Evolutionary conservation across 1,284 basidiomycete genomes (phyloP), one percentile per base, ranked within the genome.

Genomic region (Pisolithus thermaeus): DNA sequence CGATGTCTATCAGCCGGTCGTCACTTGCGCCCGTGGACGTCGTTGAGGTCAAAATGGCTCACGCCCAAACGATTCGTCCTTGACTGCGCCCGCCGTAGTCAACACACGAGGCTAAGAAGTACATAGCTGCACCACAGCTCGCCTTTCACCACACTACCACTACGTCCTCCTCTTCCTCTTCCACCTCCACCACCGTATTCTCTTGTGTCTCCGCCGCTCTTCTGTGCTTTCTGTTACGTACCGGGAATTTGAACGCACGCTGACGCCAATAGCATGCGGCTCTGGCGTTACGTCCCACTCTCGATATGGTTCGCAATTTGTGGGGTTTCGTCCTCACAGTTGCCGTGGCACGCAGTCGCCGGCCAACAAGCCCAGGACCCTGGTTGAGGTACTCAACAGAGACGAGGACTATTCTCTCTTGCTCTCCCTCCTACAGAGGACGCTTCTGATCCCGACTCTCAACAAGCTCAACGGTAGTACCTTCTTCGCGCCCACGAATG

Each of bases 401-500:
- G 92, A 94, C 58, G 73, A 80, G 3, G 84, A 97, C 66, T 95
- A 94, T 66, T 77, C 83, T 1, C 86, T 83, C 41, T 77, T 99
- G 25, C 72, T 99, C 12, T 71, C 71, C 40, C 81, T 98, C 7
- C 76, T 99, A 7, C 94, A 97, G 68, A 81, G 84, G 11, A 81
- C 95, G 3, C 85, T 87, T 53, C 83, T 98, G 52, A 83, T 99
- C 45, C 97, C 97, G 0, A 92, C 92, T 8, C 76, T 99, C 57
- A 97, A 96, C 66, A 80, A 77, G 56, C 82, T 99, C 52, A 83
- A 88, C 49, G 83, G 78, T 37, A 80, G 81, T 62, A 97, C 96
- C 14, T 69, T 99, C 47, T 97, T 97, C 61, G 97, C 97, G 1
- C 97, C 97, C 0, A 97, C 92, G 16, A 94, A 99, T 70, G 83